Evolutionary conservation across 2,329 filamentous ascomycete genomes (phyloP).

Genomic region (Cercospora nicotianae): DNA sequence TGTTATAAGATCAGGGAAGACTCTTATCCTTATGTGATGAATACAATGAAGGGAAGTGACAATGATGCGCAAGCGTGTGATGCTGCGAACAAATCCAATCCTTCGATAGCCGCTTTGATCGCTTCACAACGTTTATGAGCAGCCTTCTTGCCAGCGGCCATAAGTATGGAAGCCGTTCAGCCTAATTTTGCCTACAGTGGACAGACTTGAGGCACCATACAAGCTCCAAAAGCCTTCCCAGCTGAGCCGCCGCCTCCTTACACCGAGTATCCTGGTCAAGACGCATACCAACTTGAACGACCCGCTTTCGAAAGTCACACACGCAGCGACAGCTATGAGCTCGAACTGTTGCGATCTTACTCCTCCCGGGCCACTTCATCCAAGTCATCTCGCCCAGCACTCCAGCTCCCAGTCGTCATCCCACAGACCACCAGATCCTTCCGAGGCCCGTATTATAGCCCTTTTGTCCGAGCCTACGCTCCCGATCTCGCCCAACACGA

Average conservation of each 20-base stretch:
- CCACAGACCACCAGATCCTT: conserved; percentile 11
- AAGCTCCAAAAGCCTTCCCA: not conserved
- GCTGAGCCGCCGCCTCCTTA: not conserved
- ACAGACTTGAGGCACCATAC: not conserved
- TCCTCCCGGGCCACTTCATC: not conserved
- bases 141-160: not conserved
- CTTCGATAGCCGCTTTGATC: not conserved
- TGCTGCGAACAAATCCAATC: not conserved
- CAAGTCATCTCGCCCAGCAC: not conserved
- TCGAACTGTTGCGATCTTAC: not conserved
- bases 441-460: conserved; percentile 15
- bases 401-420: conserved; percentile 4
- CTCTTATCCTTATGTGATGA: not conserved
- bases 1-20: not conserved
- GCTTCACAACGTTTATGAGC: not conserved
- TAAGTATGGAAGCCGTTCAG: not conserved
- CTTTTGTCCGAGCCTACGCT: conserved; percentile 16
- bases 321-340: not conserved
- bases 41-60: not conserved
- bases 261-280: not conserved
- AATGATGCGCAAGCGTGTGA: not conserved
- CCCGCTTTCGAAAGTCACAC: not conserved
- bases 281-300: not conserved
- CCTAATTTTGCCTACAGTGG: not conserved
- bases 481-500: conserved; percentile 7